These are phyloP conservation scores for Amylocystis lapponica DNA, from an alignment of 768 basidiomycete genomes.

Conservation along the genomic window DNA sequence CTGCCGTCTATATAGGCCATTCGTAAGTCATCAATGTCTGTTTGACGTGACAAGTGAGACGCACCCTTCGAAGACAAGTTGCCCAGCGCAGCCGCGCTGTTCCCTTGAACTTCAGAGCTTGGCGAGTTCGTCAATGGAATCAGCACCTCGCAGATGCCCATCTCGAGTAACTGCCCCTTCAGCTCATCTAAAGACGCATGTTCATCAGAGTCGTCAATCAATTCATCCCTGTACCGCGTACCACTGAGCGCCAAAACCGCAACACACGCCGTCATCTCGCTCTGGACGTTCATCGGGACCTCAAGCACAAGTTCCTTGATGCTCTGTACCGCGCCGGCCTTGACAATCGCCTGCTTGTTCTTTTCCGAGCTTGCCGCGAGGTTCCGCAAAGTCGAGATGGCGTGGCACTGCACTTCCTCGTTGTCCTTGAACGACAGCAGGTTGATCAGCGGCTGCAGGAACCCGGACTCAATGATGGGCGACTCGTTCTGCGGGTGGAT, in stretches of 20 bases:
- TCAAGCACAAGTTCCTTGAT: constrained; percentile 96
- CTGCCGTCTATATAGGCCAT: constrained; percentile 54
- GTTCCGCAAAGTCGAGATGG: constrained; percentile 94
- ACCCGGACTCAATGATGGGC: constrained; percentile 97
- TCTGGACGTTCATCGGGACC: constrained; percentile 95
- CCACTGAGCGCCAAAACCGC: constrained; percentile 95
- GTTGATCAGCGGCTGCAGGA: constrained; percentile 93
- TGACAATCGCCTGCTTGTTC: constrained; percentile 97
- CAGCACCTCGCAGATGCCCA: constrained; percentile 97
- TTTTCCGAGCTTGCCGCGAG: constrained; percentile 95
- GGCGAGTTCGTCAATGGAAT: constrained; percentile 95
- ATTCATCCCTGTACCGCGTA: constrained; percentile 32
- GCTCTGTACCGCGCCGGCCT: constrained; percentile 92
- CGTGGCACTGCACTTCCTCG: constrained; percentile 99
- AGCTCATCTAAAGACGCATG: constrained; percentile 69
- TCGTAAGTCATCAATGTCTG: background rate
- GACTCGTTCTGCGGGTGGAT: constrained; percentile 99
- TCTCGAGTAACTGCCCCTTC: constrained; percentile 93
- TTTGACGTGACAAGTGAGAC: constrained; percentile 7
- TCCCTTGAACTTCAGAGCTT: constrained; percentile 97
- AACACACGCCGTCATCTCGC: constrained; percentile 99
- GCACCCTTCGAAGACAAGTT: constrained; percentile 95
- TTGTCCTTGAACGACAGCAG: constrained; percentile 98
- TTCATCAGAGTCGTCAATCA: background rate
- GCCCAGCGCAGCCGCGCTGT: constrained; percentile 95